Conservation (phyloP, 2,329 filamentous ascomycete genomes). For the Sclerotinia glacialis region DNA sequence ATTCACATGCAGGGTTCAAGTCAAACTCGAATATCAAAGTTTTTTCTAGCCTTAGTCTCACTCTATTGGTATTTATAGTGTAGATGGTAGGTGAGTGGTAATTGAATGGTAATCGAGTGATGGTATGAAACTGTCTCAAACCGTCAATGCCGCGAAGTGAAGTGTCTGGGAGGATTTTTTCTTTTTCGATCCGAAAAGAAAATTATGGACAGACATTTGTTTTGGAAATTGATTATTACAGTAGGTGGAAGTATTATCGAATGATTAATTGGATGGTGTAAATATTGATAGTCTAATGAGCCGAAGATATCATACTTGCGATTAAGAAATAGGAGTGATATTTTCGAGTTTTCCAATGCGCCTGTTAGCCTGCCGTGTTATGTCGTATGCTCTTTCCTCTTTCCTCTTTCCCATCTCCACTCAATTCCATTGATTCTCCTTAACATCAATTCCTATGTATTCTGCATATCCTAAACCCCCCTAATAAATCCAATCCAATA, state of each 20-base stretch:
- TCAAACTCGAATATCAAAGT: background rate
- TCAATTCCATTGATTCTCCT: too few relatives aligned
- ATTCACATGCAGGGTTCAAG: background rate
- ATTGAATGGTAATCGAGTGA: too few relatives aligned
- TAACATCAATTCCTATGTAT: background rate
- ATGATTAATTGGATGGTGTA: background rate
- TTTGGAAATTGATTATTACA: background rate
- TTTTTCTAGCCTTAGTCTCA: too few relatives aligned
- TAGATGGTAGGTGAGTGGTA: too few relatives aligned
- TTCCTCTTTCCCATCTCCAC: background rate
- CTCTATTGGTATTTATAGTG: too few relatives aligned
- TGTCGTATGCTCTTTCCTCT: background rate
- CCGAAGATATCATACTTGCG: background rate
- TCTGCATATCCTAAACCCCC: background rate
- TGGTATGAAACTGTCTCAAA: too few relatives aligned
- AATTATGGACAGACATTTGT: too few relatives aligned
- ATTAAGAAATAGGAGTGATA: background rate
- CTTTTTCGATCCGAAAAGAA: too few relatives aligned
- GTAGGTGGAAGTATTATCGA: background rate
- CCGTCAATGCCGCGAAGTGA: too few relatives aligned
- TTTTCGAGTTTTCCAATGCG: background rate
- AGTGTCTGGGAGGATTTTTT: too few relatives aligned
- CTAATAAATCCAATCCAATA: too few relatives aligned
- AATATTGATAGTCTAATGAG: conserved; percentile 1
- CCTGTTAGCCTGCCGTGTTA: background rate